Conservation (phyloP, 306 rosid genomes). For the Quercus agrifolia region DNA sequence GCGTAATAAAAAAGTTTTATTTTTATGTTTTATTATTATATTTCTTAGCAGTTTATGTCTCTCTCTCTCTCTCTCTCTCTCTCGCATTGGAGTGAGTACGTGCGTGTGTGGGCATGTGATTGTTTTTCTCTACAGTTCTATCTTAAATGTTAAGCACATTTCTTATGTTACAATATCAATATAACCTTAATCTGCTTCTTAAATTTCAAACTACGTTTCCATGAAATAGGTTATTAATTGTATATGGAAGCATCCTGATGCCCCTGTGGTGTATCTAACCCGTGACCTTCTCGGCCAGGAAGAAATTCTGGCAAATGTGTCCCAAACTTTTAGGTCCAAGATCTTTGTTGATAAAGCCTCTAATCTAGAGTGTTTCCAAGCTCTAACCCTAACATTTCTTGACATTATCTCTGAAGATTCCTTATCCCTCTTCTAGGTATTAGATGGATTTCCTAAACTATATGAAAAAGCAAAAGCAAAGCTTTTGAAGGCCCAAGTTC, state of each 20-base stretch:
- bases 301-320: constrained; percentile 60
- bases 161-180: constrained; percentile 7
- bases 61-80: neutral
- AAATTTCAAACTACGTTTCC: constrained; percentile 9
- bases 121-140: neutral
- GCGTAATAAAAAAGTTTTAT: neutral
- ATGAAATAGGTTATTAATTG: constrained; percentile 65
- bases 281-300: constrained; percentile 81
- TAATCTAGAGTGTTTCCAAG: constrained; percentile 49
- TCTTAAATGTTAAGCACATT: neutral
- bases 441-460: constrained; percentile 62
- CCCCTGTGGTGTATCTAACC: constrained; percentile 49
- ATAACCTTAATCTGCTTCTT: constrained; percentile 13
- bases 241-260: constrained; percentile 83
- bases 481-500: constrained; percentile 46
- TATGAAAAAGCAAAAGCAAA: constrained; percentile 51
- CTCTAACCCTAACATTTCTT: constrained; percentile 45
- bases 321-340: constrained; percentile 67
- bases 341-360: constrained; percentile 53
- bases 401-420: constrained; percentile 64
- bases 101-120: neutral
- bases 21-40: neutral
- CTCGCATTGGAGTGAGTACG: neutral
- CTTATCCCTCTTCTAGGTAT: constrained; percentile 58
- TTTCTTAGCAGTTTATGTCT: neutral